Base-by-base conservation (phyloP, 768 basidiomycete species). In the Lanmaoa rubissima region DNA sequence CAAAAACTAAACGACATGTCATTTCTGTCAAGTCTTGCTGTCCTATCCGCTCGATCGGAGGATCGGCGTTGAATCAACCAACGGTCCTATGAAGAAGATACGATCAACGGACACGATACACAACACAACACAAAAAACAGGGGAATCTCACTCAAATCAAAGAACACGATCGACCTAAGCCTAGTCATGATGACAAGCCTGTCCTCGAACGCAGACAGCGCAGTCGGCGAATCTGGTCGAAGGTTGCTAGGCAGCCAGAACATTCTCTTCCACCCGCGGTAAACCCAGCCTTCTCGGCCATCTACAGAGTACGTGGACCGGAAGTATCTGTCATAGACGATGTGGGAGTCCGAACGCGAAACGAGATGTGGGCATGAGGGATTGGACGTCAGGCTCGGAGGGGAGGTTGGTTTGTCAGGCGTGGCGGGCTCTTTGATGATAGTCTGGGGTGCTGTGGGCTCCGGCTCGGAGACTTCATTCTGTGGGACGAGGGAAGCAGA, bases 201-300 rank as follows among this genome's bases (percentile, higher is more conserved):
- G 34, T 65, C 59, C 6, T 47, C 52, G 26, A 55, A 55, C n/a
- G 60, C 63, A n/a, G 49, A 43, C 13, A 65, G 21, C 14, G 41
- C 53, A 1, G 12, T 51, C 41, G 63, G 43, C 34, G 47, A 53
- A 1, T 12, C 31, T 2, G 63, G 63, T 34, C 59, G 59, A 8
- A 61, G 24, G n/a, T 61, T 56, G 21, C n/a, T n/a, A 5, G 59
- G 63, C n/a, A 65, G 19, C 63, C 63, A 65, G n/a, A 61, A 53
- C 47, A 64, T 50, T 34, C 63, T 38, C 44, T 28, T 50, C 36
- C 51, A 58, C 5, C 63, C 59, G 4, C 17, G 45, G 48, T 55
- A 58, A 5, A 65, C 48, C 63, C 59, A 64, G n/a, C 63, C 63
- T 38, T 55, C n/a, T 13, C 24, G 42, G 21, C 21, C 17, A 16